Evolutionary conservation across 305 asterid species (phyloP), one percentile per base, ranked within the genome.

Genomic region (Plantago coronopus): DNA sequence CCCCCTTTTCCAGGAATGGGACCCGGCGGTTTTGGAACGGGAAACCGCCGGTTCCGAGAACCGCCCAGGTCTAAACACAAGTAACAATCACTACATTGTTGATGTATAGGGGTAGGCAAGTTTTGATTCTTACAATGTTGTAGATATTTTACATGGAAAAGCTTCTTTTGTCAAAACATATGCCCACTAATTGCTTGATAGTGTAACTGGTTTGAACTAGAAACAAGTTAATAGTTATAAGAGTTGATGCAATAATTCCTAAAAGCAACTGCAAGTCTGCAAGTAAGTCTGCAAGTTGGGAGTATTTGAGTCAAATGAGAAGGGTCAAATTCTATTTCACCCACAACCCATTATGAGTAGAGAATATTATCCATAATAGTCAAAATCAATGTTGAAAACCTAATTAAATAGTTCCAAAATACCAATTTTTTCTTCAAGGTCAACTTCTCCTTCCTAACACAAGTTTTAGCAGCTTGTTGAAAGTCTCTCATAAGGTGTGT

Each of bases 271-370:
- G 34, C 38, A n/a, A n/a, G n/a, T n/a, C n/a, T n/a, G n/a, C n/a
- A n/a, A n/a, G n/a, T n/a, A n/a, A n/a, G n/a, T n/a, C 18, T 27
- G 34, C 38, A 51, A 51, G n/a, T n/a, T 51, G 17, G 17, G 57
- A 51, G 40, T 34, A 34, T 17, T 51, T 23, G 19, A 51, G 57
- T 51, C 57, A 17, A 51, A 51, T 5, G 22, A 19, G 38, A 51
- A 51, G 57, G 23, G 57, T 51, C 57, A 51, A 21, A 51, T 12
- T 21, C 40, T 51, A 21, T 51, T 22, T 51, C 57, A 51, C 15
- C 57, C 38, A 51, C 57, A 51, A 51, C 29, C 57, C 57, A 51
- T 51, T 51, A 51, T 51, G n/a, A 51, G 37, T 22, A 7, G 12
- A 34, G 9, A 34, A 34, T 51, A 51, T 51, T 51, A 21, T 51